Evolutionary conservation across 805 yeast species (phyloP), one percentile per base, ranked within the genome.

Genomic region (Ogataea pignaliae): DNA sequence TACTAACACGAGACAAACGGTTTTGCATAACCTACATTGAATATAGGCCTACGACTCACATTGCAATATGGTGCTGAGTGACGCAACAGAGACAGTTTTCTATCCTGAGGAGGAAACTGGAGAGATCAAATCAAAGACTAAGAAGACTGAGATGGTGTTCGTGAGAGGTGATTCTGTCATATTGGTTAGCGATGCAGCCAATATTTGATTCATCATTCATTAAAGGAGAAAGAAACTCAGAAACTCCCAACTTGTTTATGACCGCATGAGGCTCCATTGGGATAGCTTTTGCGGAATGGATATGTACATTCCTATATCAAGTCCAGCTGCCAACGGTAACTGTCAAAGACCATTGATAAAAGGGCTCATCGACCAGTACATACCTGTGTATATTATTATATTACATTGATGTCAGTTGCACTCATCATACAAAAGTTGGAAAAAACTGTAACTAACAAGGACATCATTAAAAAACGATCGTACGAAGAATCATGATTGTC

Each of bases 131-230:
- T 64, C 77, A 10, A 63, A 56, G 15, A 72, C 72, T 17, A 85
- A 81, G 58, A 74, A 75, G 49, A 76, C 88, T 14, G 96, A 88
- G 44, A 87, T 93, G 89, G 81, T 93, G 36, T 91, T 91, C 67
- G 90, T 93, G 13, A 83, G 99, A 70, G 99, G 99, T n/a, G 99
- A 93, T 66, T 82, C 95, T 3, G 98, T 93, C 36, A 88, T 95
- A 40, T 74, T 90, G 54, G 83, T 93, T 42, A 81, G 61, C 17
- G 68, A 63, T 46, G 63, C 61, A 13, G 46, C 60, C 5, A 59
- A 59, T 2, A 28, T 9, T 18, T 12, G 10, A 8, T 15, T 37
- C 11, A 30, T 37, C 7, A 30, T 4, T 16, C 13, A 17, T n/a
- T 16, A 26, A 29, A 36, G 15, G 29, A 31, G 16, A 28, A 18